Conservation (phyloP, 257 asterid species). For the Solanum gandarillasii region DNA sequence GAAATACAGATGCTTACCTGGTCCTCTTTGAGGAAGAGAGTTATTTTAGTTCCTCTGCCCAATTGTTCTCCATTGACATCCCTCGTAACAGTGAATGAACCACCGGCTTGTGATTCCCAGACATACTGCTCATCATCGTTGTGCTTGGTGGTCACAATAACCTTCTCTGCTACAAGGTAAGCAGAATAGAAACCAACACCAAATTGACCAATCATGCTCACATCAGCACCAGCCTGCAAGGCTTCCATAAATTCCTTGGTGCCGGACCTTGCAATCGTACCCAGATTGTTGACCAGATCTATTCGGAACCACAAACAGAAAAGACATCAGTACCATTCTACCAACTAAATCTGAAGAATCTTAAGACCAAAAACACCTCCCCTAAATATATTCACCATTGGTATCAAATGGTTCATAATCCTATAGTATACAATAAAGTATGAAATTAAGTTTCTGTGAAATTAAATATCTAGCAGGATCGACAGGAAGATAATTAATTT, state of each 20-base stretch:
- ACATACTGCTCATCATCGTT: constrained; percentile 69
- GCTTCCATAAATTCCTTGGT: constrained; percentile 86
- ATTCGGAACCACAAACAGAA: background rate
- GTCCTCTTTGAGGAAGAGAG: constrained; percentile 71
- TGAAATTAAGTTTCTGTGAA: background rate
- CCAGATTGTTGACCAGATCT: constrained; percentile 80
- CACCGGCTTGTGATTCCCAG: constrained; percentile 88
- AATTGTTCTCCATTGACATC: constrained; percentile 57
- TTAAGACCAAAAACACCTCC: background rate
- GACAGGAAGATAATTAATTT: background rate
- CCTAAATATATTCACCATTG: background rate
- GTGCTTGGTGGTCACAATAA: constrained; percentile 64
- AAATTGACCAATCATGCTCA: constrained; percentile 84
- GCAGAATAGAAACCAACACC: constrained; percentile 86
- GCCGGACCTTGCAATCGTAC: constrained; percentile 77
- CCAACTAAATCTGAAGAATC: background rate
- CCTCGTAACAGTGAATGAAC: constrained; percentile 64
- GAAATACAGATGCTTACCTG: constrained; percentile 30
- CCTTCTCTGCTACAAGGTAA: constrained; percentile 71
- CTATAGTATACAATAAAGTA: background rate
- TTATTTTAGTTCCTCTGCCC: constrained; percentile 77
- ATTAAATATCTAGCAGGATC: background rate
- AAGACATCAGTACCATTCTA: background rate
- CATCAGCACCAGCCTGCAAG: constrained; percentile 82
- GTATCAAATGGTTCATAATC: background rate